Conservation (phyloP, 73 alveolate genomes). For the Symbiodinium natans region DNA sequence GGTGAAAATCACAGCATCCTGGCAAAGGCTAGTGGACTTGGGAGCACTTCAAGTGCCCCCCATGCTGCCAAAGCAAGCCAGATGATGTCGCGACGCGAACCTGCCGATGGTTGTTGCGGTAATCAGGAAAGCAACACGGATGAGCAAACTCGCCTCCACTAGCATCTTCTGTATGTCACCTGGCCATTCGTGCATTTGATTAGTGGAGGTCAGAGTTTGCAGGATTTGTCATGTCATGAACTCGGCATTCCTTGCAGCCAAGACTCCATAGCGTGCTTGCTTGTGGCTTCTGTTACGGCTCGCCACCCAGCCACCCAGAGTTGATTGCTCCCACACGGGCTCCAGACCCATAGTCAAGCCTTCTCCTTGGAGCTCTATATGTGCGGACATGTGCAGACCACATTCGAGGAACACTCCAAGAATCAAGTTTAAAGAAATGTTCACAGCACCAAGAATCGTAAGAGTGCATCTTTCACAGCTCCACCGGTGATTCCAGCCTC, state of each 20-base stretch:
- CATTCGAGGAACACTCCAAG: neutral
- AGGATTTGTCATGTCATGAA: neutral
- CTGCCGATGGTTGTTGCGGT: neutral
- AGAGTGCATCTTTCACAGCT: conserved; percentile 39
- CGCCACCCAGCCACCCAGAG: conserved; percentile 95
- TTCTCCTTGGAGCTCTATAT: conserved; percentile 19
- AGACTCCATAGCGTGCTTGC: conserved; percentile 49
- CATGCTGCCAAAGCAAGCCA: conserved; percentile 62
- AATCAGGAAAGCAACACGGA: neutral
- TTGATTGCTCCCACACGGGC: conserved; percentile 83
- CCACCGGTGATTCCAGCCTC: conserved; percentile 94
- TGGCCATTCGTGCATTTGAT: neutral
- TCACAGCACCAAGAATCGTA: neutral
- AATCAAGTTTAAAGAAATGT: neutral
- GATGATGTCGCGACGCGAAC: conserved; percentile 77
- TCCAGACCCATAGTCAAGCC: conserved; percentile 95
- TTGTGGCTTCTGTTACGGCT: conserved; percentile 14
- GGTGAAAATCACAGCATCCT: too few relatives aligned
- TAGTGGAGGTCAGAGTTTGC: neutral
- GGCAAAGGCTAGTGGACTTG: too few relatives aligned
- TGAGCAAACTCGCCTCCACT: conserved; percentile 14
- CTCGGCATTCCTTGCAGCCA: neutral
- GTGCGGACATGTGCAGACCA: neutral
- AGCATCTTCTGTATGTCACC: conserved; percentile 44
- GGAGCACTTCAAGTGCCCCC: neutral